Percentiles rank a stretch among this genome's conserved stretches.
These are phyloP conservation scores for Cordyceps farinosa DNA, from an alignment of 2,329 filamentous ascomycete species.

Conservation along the genomic window DNA sequence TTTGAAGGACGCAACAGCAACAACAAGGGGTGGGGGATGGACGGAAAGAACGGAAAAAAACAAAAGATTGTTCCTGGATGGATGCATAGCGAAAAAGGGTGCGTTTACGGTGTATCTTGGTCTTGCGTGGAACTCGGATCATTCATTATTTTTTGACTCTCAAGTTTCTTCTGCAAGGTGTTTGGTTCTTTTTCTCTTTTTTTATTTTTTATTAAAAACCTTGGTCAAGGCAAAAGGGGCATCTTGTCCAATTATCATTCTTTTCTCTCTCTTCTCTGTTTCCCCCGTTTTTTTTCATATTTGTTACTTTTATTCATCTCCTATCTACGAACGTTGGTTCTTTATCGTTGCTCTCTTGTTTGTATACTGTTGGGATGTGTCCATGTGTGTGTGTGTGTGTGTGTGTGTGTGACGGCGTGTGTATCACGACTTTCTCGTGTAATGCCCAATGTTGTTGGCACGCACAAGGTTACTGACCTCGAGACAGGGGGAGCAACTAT, in stretches of 20 bases:
- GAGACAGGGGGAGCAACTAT: no score
- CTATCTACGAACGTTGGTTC: conserved; percentile 13
- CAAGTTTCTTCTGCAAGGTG: conserved; percentile 24
- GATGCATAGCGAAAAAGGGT: conserved; percentile 44
- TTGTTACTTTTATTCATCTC: conserved; percentile 6
- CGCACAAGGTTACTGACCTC: no score
- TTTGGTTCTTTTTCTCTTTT: conserved; percentile 17
- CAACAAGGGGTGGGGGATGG: neutral
- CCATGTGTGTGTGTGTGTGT: no score
- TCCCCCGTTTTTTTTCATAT: conserved; percentile 8
- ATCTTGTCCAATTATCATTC: conserved; percentile 22
- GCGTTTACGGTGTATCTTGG: conserved; percentile 39
- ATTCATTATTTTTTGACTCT: conserved; percentile 21
- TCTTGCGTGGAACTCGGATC: conserved; percentile 31
- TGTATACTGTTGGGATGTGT: neutral
- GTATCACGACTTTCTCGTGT: no score
- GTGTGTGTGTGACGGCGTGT: no score
- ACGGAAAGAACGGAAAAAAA: neutral
- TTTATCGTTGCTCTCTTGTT: conserved; percentile 1
- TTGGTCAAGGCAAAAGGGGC: conserved; percentile 9
- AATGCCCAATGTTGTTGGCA: no score
- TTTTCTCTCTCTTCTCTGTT: conserved; percentile 17
- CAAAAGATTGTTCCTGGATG: conserved; percentile 35
- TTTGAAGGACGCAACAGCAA: neutral
- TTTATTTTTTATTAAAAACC: conserved; percentile 18